These are phyloP conservation scores for Termitomyces sp. DNA, from an alignment of 768 basidiomycete species.

Conservation along the genomic window DNA sequence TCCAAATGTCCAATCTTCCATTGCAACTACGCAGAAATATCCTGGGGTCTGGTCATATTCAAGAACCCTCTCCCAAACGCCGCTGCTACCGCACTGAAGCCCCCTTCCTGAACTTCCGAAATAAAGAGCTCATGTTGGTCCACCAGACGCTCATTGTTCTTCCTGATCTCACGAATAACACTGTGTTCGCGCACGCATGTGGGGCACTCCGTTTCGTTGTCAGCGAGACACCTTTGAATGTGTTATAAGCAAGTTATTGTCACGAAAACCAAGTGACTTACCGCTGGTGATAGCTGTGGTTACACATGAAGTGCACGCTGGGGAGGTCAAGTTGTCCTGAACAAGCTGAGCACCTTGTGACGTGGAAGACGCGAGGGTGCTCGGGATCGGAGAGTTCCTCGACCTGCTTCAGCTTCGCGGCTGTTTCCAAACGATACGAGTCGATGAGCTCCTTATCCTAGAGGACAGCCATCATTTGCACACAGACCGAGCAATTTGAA, in stretches of 20 bases:
- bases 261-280: constrained; percentile 25
- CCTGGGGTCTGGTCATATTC: constrained; percentile 36
- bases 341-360: constrained; percentile 89
- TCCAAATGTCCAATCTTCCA: background rate
- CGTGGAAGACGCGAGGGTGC: constrained; percentile 87
- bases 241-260: background rate
- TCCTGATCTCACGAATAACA: constrained; percentile 84
- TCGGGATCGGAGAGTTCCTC: constrained; percentile 74
- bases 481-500: constrained; percentile 1
- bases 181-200: constrained; percentile 84
- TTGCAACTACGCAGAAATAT: constrained; percentile 15
- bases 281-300: constrained; percentile 96
- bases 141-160: constrained; percentile 80
- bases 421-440: constrained; percentile 88
- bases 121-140: constrained; percentile 81
- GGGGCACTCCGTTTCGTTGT: constrained; percentile 88
- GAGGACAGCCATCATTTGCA: background rate
- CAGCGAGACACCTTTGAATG: constrained; percentile 70
- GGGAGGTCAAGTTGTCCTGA: constrained; percentile 89
- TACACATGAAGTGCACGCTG: constrained; percentile 96
- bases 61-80: constrained; percentile 70
- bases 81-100: constrained; percentile 65
- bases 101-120: constrained; percentile 68
- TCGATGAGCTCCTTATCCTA: constrained; percentile 84
- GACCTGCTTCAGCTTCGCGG: constrained; percentile 75